Conservation (phyloP, 257 asterid genomes). For the Capsicum pubescens region DNA sequence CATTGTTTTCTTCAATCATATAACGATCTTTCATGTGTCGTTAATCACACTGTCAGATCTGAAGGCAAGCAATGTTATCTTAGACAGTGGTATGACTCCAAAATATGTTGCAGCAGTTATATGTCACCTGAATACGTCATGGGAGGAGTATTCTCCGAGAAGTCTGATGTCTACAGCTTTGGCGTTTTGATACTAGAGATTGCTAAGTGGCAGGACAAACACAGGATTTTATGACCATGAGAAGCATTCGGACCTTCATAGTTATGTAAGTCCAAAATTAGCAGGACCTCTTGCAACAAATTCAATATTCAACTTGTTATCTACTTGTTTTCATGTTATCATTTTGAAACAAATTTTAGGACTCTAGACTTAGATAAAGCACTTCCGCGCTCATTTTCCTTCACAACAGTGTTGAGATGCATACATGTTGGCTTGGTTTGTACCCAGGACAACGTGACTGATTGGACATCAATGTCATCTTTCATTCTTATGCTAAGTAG, state of each 20-base stretch:
- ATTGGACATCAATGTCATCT: constrained; percentile 55
- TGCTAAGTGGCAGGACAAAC: neutral
- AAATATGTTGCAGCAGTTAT: too few species aligned
- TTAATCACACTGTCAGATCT: too few species aligned
- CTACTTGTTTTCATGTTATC: too few species aligned
- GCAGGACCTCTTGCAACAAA: neutral
- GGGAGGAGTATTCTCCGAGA: constrained; percentile 27
- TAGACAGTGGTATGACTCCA: too few species aligned
- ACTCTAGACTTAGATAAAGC: too few species aligned
- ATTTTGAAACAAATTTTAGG: too few species aligned
- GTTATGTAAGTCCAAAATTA: constrained; percentile 37
- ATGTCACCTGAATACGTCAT: too few species aligned
- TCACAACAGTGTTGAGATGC: constrained; percentile 8
- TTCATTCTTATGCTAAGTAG: constrained; percentile 41
- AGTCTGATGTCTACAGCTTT: constrained; percentile 52
- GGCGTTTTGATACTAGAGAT: constrained; percentile 35
- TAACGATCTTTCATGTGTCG: too few species aligned
- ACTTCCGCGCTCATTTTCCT: too few species aligned
- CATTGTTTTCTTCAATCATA: too few species aligned
- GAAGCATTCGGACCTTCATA: constrained; percentile 36
- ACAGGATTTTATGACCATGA: constrained; percentile 28
- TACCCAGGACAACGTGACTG: constrained; percentile 55
- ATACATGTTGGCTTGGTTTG: constrained; percentile 61
- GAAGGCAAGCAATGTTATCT: too few species aligned
- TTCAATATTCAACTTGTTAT: too few species aligned